Conservation (phyloP, 176 grass and related monocot genomes). For the Triticum turgidum region DNA sequence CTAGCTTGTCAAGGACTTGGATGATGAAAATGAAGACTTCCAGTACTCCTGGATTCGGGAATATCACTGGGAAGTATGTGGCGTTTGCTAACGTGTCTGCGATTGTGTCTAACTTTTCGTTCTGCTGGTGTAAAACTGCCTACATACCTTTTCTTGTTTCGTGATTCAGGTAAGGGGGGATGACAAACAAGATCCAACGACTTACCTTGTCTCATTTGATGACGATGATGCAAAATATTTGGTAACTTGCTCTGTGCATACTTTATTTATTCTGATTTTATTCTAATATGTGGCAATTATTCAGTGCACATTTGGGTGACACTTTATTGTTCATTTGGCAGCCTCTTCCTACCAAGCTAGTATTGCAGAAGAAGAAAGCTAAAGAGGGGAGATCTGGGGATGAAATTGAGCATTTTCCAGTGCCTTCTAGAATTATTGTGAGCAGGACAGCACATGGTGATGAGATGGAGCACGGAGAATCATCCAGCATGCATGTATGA, state of each 20-base stretch:
- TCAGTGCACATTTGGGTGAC: conserved; percentile 22
- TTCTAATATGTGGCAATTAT: conserved; percentile 17
- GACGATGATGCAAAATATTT: conserved; percentile 82
- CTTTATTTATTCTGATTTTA: conserved; percentile 7
- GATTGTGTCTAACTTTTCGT: conserved; percentile 8
- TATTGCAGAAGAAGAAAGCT: conserved; percentile 92
- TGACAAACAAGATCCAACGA: conserved; percentile 88
- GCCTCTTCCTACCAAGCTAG: conserved; percentile 94
- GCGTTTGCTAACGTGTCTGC: neutral
- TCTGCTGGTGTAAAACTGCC: conserved; percentile 14
- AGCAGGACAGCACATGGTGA: conserved; percentile 58
- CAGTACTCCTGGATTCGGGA: conserved; percentile 88
- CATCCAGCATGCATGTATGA: conserved; percentile 77
- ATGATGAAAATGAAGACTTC: conserved; percentile 81
- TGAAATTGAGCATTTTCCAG: conserved; percentile 91
- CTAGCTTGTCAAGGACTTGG: conserved; percentile 73
- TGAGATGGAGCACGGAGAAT: conserved; percentile 61
- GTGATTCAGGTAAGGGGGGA: conserved; percentile 76
- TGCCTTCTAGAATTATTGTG: conserved; percentile 79
- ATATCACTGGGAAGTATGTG: conserved; percentile 97
- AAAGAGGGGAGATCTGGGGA: conserved; percentile 94
- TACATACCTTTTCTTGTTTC: conserved; percentile 23
- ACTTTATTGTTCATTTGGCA: conserved; percentile 41
- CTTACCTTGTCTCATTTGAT: conserved; percentile 91
- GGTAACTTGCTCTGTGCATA: conserved; percentile 53